Evolutionary conservation across 2,329 filamentous ascomycete genomes (phyloP).

Genomic region (Xylaria sp.): DNA sequence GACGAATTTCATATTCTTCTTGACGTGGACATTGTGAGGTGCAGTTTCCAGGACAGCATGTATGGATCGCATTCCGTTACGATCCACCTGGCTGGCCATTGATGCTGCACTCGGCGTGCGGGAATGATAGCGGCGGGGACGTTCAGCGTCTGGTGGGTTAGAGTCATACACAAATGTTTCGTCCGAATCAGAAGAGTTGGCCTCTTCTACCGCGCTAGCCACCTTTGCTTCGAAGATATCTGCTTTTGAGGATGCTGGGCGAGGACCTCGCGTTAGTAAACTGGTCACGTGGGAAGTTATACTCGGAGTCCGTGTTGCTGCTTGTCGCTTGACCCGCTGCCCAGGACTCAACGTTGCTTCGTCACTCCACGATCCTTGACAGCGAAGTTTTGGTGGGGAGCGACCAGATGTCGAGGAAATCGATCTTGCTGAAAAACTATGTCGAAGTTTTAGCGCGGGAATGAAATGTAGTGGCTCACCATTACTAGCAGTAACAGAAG

Average conservation of each 20-base stretch:
- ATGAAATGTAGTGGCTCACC: constrained; percentile 60
- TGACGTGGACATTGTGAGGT: constrained; percentile 62
- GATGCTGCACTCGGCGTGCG: constrained; percentile 94
- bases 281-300: constrained; percentile 48
- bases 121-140: constrained; percentile 83
- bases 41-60: constrained; percentile 69
- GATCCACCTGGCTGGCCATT: constrained; percentile 72
- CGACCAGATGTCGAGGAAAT: constrained; percentile 41
- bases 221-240: constrained; percentile 98
- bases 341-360: constrained; percentile 35
- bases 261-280: constrained; percentile 51
- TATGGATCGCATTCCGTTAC: constrained; percentile 65
- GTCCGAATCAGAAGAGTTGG: constrained; percentile 94
- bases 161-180: constrained; percentile 99
- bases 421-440: constrained; percentile 49
- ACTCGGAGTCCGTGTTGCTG: constrained; percentile 38
- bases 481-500: constrained; percentile 72
- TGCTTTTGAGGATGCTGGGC: constrained; percentile 85
- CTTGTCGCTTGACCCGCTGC: constrained; percentile 29
- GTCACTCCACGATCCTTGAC: constrained; percentile 44
- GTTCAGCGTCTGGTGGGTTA: constrained; percentile 77
- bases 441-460: constrained; percentile 45
- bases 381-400: constrained; percentile 45
- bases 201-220: constrained; percentile 93
- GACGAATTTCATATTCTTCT: constrained; percentile 96